Evolutionary conservation across 306 rosid genomes (phyloP).

Genomic region (Vachellia collinsii): DNA sequence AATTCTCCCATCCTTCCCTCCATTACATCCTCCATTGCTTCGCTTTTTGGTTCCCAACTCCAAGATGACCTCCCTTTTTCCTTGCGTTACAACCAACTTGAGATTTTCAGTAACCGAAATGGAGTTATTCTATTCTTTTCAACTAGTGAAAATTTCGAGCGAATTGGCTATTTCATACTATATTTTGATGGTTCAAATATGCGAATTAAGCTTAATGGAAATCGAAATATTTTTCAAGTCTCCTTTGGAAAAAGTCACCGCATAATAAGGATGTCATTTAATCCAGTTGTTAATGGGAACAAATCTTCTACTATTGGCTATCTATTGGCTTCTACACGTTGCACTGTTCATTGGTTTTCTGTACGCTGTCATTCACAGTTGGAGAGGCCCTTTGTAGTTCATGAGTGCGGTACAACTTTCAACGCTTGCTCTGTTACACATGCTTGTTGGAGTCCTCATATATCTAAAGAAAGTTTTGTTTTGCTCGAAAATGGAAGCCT

Average conservation of each 20-base stretch:
- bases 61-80: conserved; percentile 26
- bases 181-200: conserved; percentile 20
- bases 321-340: conserved; percentile 51
- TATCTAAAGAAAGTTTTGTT: conserved; percentile 55
- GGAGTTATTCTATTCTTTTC: conserved; percentile 54
- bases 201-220: conserved; percentile 4
- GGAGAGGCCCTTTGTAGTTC: conserved; percentile 36
- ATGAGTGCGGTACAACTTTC: conserved; percentile 51
- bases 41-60: conserved; percentile 33
- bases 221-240: conserved; percentile 35
- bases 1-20: conserved; percentile 34
- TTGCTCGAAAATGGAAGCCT: conserved; percentile 60
- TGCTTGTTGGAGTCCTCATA: conserved; percentile 74
- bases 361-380: conserved; percentile 27
- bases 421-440: conserved; percentile 52
- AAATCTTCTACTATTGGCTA: conserved; percentile 46
- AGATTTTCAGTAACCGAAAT: conserved; percentile 38
- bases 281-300: conserved; percentile 34
- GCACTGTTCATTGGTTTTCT: conserved; percentile 63
- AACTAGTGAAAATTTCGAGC: conserved; percentile 52
- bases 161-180: conserved; percentile 51
- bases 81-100: conserved; percentile 48
- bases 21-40: conserved; percentile 40
- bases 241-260: conserved; percentile 32
- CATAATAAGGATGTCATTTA: conserved; percentile 49